These are phyloP conservation scores for Inga laurina DNA, from an alignment of 306 rosid genomes.

Conservation along the genomic window DNA sequence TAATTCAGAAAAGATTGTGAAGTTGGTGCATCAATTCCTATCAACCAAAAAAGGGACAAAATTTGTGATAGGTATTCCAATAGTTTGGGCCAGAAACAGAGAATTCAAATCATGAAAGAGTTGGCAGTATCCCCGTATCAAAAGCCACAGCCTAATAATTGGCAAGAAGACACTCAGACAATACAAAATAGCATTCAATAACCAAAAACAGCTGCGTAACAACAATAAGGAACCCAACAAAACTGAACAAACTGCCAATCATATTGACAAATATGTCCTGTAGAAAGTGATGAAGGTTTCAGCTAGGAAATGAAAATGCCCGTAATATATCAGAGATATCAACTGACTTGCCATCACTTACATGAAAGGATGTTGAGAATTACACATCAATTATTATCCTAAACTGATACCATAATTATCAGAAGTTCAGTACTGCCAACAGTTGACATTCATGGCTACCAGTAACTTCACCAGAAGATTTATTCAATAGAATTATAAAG, in stretches of 20 bases:
- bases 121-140: not conserved
- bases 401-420: too few species aligned
- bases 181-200: not conserved
- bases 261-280: not conserved
- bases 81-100: not conserved
- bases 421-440: too few species aligned
- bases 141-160: not conserved
- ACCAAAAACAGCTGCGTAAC: not conserved
- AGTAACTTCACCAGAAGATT: too few species aligned
- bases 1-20: slow-evolving; percentile 88
- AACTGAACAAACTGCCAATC: not conserved
- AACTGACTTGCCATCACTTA: not conserved
- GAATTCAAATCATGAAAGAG: not conserved
- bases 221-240: not conserved
- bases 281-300: too few species aligned
- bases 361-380: too few species aligned
- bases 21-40: slow-evolving; percentile 79
- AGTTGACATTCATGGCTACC: too few species aligned
- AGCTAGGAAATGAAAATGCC: too few species aligned
- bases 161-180: not conserved
- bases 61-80: not conserved
- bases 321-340: not conserved
- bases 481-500: too few species aligned
- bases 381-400: too few species aligned
- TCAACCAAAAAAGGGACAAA: slow-evolving; percentile 2